phyloP scores from a whole-genome alignment of 1,139 yeast genomes.

The Schizosaccharomyces versatilis region DNA sequence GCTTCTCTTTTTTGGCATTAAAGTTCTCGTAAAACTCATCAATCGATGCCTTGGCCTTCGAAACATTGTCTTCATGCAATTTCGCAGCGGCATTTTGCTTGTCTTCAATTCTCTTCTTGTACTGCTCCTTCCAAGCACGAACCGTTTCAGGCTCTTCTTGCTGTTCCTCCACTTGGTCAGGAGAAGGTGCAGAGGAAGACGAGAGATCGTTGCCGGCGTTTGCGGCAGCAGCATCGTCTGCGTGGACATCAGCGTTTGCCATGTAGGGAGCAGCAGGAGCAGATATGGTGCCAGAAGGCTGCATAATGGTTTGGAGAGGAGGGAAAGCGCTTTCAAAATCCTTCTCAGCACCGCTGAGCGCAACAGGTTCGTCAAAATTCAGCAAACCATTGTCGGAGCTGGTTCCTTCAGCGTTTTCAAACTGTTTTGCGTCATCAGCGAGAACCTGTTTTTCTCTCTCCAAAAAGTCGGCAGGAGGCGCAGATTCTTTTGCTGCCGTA shows the following conservation, averaged over 20 bases:
- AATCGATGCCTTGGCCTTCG: constrained; percentile 64
- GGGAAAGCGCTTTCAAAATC: background rate
- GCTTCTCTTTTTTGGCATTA: constrained; percentile 61
- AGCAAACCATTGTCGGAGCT: constrained; percentile 17
- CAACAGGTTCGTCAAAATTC: background rate
- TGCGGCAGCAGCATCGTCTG: background rate
- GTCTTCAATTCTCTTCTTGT: constrained; percentile 57
- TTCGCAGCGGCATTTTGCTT: constrained; percentile 54
- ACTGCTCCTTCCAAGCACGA: constrained; percentile 49
- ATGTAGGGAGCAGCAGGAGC: background rate
- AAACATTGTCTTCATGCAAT: constrained; percentile 45
- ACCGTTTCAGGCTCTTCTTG: constrained; percentile 12
- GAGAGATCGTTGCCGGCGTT: too few relatives aligned
- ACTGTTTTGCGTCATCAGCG: constrained; percentile 41
- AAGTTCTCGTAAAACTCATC: constrained; percentile 90
- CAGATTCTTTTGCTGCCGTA: constrained; percentile 12
- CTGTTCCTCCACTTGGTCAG: constrained; percentile 3
- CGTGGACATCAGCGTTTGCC: constrained; percentile 6
- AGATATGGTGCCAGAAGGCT: background rate
- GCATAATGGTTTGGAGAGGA: background rate
- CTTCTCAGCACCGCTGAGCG: background rate
- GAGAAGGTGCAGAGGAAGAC: background rate
- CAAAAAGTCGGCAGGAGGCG: constrained; percentile 34
- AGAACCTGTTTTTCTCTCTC: constrained; percentile 66
- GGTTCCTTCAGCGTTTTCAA: constrained; percentile 37